Conservation (phyloP, 2,329 filamentous ascomycete species). For the Claviceps spartinae region DNA sequence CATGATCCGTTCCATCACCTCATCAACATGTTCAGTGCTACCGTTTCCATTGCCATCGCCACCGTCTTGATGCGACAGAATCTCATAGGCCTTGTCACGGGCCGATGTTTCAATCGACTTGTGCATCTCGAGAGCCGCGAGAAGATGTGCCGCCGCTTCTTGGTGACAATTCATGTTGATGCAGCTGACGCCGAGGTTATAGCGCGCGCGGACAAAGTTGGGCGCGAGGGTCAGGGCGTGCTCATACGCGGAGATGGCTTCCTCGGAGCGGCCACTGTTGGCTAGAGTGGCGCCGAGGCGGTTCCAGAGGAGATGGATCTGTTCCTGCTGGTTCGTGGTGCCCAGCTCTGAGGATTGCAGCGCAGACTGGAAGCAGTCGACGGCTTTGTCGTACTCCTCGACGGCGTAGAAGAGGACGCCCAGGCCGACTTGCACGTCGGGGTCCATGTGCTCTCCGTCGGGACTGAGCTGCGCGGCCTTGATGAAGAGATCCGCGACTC, state of each 20-base stretch:
- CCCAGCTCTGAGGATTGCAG: conserved; percentile 76
- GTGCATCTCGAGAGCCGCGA: conserved; percentile 90
- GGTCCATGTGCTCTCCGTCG: conserved; percentile 90
- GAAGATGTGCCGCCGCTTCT: conserved; percentile 82
- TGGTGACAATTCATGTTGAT: conserved; percentile 96
- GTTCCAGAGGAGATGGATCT: conserved; percentile 94
- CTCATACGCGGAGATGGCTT: conserved; percentile 93
- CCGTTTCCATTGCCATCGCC: conserved; percentile 8
- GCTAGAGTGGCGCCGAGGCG: conserved; percentile 88
- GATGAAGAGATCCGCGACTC: conserved; percentile 84
- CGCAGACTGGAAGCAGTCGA: conserved; percentile 93
- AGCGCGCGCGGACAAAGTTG: conserved; percentile 93
- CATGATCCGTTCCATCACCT: conserved; percentile 72
- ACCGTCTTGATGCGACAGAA: conserved; percentile 43
- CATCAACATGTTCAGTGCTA: conserved; percentile 34
- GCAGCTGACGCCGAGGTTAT: conserved; percentile 91
- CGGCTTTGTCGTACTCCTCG: conserved; percentile 95
- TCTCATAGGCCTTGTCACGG: conserved; percentile 68
- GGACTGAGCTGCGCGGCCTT: conserved; percentile 83
- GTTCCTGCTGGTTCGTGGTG: conserved; percentile 67
- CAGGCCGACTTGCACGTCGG: conserved; percentile 92
- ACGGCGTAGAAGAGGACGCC: conserved; percentile 96
- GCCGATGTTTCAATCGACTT: conserved; percentile 81
- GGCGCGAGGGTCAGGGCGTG: conserved; percentile 79
- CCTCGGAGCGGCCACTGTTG: conserved; percentile 84